phyloP scores from a whole-genome alignment of 805 yeast genomes.

The Lipomyces yamadae region DNA sequence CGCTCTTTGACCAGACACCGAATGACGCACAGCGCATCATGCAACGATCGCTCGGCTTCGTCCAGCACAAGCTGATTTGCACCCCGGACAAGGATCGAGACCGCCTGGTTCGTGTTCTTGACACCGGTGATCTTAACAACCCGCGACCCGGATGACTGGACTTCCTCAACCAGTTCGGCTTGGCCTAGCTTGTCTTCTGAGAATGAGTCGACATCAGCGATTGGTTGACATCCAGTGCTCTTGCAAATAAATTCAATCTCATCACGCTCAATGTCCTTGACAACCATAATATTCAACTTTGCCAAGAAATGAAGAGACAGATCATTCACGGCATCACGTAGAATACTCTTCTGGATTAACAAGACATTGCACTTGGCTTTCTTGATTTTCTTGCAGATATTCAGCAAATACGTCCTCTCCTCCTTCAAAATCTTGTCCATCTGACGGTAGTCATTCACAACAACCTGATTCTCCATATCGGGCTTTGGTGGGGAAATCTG shows the following conservation, averaged over 20 bases:
- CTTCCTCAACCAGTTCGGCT: slow-evolving; percentile 92
- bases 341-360: slow-evolving; percentile 87
- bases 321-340: slow-evolving; percentile 93
- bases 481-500: slow-evolving; percentile 97
- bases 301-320: slow-evolving; percentile 92
- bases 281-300: slow-evolving; percentile 89
- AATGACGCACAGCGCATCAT: slow-evolving; percentile 94
- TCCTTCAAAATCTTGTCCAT: slow-evolving; percentile 98
- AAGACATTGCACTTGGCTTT: slow-evolving; percentile 95
- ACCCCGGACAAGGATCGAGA: slow-evolving; percentile 91
- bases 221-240: slow-evolving; percentile 91
- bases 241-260: slow-evolving; percentile 87
- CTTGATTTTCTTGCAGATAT: slow-evolving; percentile 93
- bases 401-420: slow-evolving; percentile 92
- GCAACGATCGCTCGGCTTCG: slow-evolving; percentile 96
- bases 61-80: slow-evolving; percentile 89
- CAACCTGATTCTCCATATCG: slow-evolving; percentile 96
- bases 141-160: slow-evolving; percentile 85
- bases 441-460: slow-evolving; percentile 96
- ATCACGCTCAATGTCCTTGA: slow-evolving; percentile 94
- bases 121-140: slow-evolving; percentile 88
- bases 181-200: slow-evolving; percentile 90
- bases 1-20: slow-evolving; percentile 85
- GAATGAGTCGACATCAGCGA: slow-evolving; percentile 92
- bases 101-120: slow-evolving; percentile 64